phyloP scores from a whole-genome alignment of 2,329 filamentous ascomycete genomes.

The Sarocladium strictum region DNA sequence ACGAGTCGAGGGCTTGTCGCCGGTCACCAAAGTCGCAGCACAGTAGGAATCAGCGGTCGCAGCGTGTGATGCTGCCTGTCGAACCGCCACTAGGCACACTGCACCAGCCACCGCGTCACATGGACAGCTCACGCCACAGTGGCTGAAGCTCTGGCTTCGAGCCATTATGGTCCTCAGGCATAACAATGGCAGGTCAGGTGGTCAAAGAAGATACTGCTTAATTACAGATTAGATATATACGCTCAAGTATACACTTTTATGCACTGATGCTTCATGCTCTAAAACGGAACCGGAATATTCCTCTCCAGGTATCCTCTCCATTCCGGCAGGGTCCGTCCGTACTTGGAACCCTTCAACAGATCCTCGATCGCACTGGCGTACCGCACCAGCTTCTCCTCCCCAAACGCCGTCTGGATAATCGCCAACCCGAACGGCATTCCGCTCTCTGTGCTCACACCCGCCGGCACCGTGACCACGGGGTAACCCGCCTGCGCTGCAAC shows the following conservation, averaged over 20 bases:
- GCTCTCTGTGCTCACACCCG: slow-evolving; percentile 44
- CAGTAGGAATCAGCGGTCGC: neutral
- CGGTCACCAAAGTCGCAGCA: neutral
- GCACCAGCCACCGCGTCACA: neutral
- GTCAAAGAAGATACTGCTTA: no score
- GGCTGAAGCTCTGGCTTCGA: neutral
- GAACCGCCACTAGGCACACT: no score
- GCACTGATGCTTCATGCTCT: neutral
- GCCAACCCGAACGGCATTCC: slow-evolving; percentile 53
- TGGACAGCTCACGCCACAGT: neutral
- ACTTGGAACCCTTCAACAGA: slow-evolving; percentile 37
- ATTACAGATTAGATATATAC: slow-evolving; percentile 1
- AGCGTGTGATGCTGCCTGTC: neutral
- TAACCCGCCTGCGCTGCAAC: slow-evolving; percentile 72
- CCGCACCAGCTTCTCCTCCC: slow-evolving; percentile 46
- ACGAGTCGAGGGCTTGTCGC: neutral
- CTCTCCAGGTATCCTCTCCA: slow-evolving; percentile 46
- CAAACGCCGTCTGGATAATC: slow-evolving; percentile 45
- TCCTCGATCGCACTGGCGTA: slow-evolving; percentile 57
- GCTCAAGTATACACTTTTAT: neutral
- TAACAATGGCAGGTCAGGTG: no score
- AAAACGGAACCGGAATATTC: slow-evolving; percentile 35
- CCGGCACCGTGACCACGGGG: slow-evolving; percentile 64
- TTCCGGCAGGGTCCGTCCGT: slow-evolving; percentile 41
- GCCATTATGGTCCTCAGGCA: no score